Conservation (phyloP, 2,329 filamentous ascomycete species). For the Chrysosphaeria jannelii region DNA sequence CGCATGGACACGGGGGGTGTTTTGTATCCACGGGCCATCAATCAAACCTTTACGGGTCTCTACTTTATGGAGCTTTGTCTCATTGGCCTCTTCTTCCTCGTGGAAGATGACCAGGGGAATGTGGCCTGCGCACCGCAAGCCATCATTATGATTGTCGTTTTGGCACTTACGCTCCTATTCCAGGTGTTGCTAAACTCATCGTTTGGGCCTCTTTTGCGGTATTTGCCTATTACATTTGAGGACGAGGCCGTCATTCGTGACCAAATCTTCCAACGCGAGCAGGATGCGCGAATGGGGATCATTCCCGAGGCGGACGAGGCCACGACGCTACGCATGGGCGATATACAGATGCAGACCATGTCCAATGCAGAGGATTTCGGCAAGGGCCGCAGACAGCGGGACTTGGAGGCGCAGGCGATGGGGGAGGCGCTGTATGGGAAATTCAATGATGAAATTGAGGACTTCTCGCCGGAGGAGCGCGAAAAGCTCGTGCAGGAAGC, state of each 20-base stretch:
- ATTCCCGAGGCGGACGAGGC: constrained; percentile 14
- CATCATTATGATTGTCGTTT: constrained; percentile 52
- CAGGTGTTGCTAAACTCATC: constrained; percentile 57
- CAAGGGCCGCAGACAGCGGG: constrained; percentile 18
- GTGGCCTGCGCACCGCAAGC: constrained; percentile 44
- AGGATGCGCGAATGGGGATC: constrained; percentile 37
- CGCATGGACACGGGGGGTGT: constrained; percentile 75
- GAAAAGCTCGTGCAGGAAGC: constrained; percentile 62
- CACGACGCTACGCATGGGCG: constrained; percentile 7
- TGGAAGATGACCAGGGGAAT: constrained; percentile 21
- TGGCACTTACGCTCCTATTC: constrained; percentile 41
- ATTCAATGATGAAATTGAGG: constrained; percentile 78
- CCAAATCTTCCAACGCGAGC: constrained; percentile 56
- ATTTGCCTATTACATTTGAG: constrained; percentile 81
- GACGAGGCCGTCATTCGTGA: constrained; percentile 85
- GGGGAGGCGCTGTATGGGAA: constrained; percentile 63
- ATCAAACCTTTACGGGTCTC: constrained; percentile 79
- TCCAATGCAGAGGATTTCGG: constrained; percentile 16
- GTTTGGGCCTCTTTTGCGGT: constrained; percentile 62
- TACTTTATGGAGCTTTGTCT: constrained; percentile 87
- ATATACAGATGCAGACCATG: constrained; percentile 2
- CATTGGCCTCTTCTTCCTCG: constrained; percentile 69
- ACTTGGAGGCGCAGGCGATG: constrained; percentile 46
- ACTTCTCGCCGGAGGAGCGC: constrained; percentile 68
- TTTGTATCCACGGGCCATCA: constrained; percentile 73